Base-by-base conservation (phyloP, 129 eudicot species). In the Smallanthus sonchifolius region DNA sequence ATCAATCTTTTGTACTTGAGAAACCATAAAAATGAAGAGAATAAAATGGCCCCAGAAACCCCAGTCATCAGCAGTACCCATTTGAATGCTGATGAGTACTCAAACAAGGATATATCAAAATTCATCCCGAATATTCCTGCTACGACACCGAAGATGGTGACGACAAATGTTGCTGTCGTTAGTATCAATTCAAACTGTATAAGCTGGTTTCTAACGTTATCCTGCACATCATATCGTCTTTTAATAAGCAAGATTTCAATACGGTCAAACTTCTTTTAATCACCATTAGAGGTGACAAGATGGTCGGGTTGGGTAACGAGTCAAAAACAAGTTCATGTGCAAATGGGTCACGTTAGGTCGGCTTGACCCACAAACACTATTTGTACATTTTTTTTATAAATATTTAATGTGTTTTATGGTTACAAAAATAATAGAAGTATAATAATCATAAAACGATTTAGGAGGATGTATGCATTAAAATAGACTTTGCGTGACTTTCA, bases 81-180 rank as follows among this genome's bases (percentile, higher is more conserved):
- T 65, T 90, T 87, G 86, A 93, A 93, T 11, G 98, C 96, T 7
- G 61, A 52, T 3, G 85, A 81, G 34, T 73, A 13, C 3, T 77
- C 38, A 39, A 93, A 90, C 73, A 93, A 34, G 4, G 82, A 48
- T 45, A 90, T 78, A 43, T 51, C 80, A 51, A 90, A 93, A 66
- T 93, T 93, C 98, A 90, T 93, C 72, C 98, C 98, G 66, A 93
- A 93, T 47, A 93, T 78, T 17, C 98, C 96, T 2, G 98, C 95
- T 35, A 90, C 95, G 76, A 93, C 92, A 10, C 96, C 97, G 57
- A 90, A 90, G 32, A 93, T 88, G 17, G 98, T 96, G 11, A 90
- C 96, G 2, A 90, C 95, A 72, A 93, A 93, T 4, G 97, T 89
- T 3, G 89, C 97, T 2, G 96, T 90, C 7, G 98, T 93, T 7